Percentiles rank a stretch among this genome's conserved stretches.
These are phyloP conservation scores for Lomentospora prolificans DNA, from an alignment of 2,329 filamentous ascomycete species.

Conservation along the genomic window DNA sequence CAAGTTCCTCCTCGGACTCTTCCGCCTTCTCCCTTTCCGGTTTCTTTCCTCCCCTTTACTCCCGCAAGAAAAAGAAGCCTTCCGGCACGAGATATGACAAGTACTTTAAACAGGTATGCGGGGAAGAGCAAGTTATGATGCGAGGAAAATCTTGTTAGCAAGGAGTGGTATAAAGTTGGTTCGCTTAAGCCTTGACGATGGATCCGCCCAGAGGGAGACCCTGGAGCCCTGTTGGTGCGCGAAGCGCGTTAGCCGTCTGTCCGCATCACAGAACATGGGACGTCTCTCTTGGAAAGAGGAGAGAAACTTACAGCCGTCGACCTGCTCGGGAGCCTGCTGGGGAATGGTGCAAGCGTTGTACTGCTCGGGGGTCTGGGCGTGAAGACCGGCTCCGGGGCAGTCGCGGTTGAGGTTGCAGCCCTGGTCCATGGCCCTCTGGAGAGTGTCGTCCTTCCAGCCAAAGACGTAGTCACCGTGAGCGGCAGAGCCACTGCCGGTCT, in stretches of 20 bases:
- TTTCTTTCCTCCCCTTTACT: neutral
- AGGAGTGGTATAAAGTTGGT: constrained; percentile 1
- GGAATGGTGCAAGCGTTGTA: constrained; percentile 36
- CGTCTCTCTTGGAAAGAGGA: neutral
- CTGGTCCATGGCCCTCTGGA: constrained; percentile 16
- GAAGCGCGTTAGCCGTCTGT: neutral
- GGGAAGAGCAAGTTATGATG: neutral
- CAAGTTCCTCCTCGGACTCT: neutral
- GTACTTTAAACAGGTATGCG: constrained; percentile 1
- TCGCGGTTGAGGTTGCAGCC: constrained; percentile 35
- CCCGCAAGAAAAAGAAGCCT: neutral
- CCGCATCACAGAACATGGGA: neutral
- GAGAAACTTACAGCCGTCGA: constrained; percentile 31
- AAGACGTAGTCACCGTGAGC: constrained; percentile 12
- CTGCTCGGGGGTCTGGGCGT: constrained; percentile 30
- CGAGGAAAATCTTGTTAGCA: neutral
- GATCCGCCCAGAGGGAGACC: constrained; percentile 6
- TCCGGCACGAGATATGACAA: neutral
- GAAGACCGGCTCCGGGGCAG: constrained; percentile 33
- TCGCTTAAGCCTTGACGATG: constrained; percentile 7
- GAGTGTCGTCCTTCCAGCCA: constrained; percentile 14
- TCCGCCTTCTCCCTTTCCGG: neutral
- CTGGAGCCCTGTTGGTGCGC: constrained; percentile 3
- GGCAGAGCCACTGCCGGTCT: constrained; percentile 6
- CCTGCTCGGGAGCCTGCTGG: constrained; percentile 36